Percentiles rank a stretch among this genome's conserved stretches.
Conservation (phyloP, 139 green algal species). For the Parachlorella kessleri region DNA sequence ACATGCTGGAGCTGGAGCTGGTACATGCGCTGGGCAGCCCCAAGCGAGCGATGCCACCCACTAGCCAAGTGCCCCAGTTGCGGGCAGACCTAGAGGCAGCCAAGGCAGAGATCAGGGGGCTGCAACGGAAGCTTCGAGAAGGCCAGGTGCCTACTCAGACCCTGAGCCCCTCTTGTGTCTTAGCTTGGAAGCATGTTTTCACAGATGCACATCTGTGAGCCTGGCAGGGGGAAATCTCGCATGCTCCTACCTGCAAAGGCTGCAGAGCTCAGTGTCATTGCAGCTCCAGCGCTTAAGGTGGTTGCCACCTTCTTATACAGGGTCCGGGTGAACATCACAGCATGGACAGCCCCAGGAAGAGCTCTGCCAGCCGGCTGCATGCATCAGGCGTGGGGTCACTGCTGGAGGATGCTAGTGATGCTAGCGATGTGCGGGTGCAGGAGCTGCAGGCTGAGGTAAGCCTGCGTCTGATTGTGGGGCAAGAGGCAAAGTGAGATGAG, state of each 20-base stretch:
- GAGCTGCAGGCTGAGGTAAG: background rate
- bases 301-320: too few species aligned
- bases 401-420: slow-evolving; percentile 16
- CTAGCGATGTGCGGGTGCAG: background rate
- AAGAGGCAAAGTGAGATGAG: too few species aligned
- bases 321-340: background rate
- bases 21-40: background rate
- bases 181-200: too few species aligned
- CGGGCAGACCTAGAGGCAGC: slow-evolving; percentile 1
- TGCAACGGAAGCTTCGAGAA: slow-evolving; percentile 18
- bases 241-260: too few species aligned
- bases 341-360: background rate
- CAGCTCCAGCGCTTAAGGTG: too few species aligned
- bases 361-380: background rate
- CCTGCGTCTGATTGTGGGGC: too few species aligned
- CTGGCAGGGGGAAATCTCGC: too few species aligned
- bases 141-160: too few species aligned
- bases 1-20: background rate
- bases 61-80: slow-evolving; percentile 1
- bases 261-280: too few species aligned
- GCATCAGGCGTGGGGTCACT: background rate
- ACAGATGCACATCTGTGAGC: too few species aligned
- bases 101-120: slow-evolving; percentile 4
- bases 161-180: too few species aligned
- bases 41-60: background rate